These are phyloP conservation scores for Penicillium sclerotigenum DNA, from an alignment of 2,329 filamentous ascomycete genomes.

Conservation along the genomic window DNA sequence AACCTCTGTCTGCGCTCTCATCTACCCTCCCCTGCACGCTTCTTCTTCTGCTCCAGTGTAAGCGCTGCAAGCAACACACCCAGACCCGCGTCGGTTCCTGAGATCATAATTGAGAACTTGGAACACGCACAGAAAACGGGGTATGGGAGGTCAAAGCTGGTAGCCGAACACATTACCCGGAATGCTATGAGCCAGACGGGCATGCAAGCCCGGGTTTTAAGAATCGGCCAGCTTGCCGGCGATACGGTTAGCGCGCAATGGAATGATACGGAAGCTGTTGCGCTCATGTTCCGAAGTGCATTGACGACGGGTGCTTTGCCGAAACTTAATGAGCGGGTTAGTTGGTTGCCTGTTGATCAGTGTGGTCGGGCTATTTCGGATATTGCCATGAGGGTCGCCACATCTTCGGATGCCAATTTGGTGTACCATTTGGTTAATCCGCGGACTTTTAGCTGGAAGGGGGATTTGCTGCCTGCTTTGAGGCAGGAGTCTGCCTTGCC, in stretches of 20 bases:
- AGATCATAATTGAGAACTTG: conserved; percentile 35
- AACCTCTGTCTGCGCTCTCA: conserved; percentile 39
- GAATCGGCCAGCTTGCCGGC: conserved; percentile 39
- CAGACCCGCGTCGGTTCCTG: conserved; percentile 32
- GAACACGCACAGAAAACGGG: conserved; percentile 44
- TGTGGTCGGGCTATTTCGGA: conserved; percentile 34
- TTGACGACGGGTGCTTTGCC: conserved; percentile 47
- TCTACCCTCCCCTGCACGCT: conserved; percentile 34
- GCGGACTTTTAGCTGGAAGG: conserved; percentile 35
- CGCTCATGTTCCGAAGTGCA: conserved; percentile 51
- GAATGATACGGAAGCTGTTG: conserved; percentile 43
- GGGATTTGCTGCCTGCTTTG: conserved; percentile 35
- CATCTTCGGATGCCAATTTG: conserved; percentile 17
- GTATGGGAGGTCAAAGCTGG: conserved; percentile 42
- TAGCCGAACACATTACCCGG: conserved; percentile 38
- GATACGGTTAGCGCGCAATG: conserved; percentile 28
- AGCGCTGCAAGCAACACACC: conserved; percentile 43
- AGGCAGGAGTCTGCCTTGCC: conserved; percentile 25
- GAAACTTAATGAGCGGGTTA: conserved; percentile 42
- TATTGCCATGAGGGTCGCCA: conserved; percentile 29
- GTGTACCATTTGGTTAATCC: conserved; percentile 57
- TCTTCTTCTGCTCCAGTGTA: conserved; percentile 54
- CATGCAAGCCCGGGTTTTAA: conserved; percentile 31
- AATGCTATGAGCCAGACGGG: conserved; percentile 28
- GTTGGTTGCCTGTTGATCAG: conserved; percentile 48